Evolutionary conservation across 352 stramenopile genomes (phyloP), one percentile per base, ranked within the genome.

Genomic region (Globisporangium viniferum): DNA sequence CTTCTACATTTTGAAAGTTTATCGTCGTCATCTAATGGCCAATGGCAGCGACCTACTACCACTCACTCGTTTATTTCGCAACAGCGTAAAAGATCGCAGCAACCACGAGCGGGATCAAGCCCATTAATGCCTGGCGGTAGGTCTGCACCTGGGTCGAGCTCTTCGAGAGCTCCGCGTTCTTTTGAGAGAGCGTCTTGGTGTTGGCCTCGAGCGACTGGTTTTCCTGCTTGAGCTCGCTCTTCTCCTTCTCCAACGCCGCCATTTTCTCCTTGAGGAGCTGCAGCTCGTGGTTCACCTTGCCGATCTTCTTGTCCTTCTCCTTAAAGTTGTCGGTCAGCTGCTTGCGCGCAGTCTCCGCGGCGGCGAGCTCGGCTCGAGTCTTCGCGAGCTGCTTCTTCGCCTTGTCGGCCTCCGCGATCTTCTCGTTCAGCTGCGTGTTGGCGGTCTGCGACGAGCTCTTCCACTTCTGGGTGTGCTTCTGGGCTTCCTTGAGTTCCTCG

Each of bases 401-500:
- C 62, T 76, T 89, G 39, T 93, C 86, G 27, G 80, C 80, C 44
- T 93, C 86, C 1, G 79, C 71, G 24, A 77, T 78, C 75, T 92
- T 93, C 63, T 89, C 86, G 18, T 78, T 84, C 66, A 89, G 74
- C 31, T 86, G 64, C 9, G 70, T 76, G 64, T 89, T 92, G 14
- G 86, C 84, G 10, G 70, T 73, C 66, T 91, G 79, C 1, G 82
- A 75, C 24, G 82, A 88, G 67, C 77, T 79, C 68, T 93, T 93
- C 83, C 84, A 92, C 72, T 93, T 93, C 35, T 85, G 63, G 8
- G 77, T 72, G 67, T 85, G 80, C 5, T 78, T 78, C n/a, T 76
- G 83, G 14, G 82, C 74, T n/a, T 87, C 77, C 73, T 93, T 92
- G 6, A 93, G 79, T 73, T 93, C 86, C 54, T 90, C 82, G 65